phyloP scores from a whole-genome alignment of 169 alveolate genomes.

The Prorocentrum cordatum region DNA sequence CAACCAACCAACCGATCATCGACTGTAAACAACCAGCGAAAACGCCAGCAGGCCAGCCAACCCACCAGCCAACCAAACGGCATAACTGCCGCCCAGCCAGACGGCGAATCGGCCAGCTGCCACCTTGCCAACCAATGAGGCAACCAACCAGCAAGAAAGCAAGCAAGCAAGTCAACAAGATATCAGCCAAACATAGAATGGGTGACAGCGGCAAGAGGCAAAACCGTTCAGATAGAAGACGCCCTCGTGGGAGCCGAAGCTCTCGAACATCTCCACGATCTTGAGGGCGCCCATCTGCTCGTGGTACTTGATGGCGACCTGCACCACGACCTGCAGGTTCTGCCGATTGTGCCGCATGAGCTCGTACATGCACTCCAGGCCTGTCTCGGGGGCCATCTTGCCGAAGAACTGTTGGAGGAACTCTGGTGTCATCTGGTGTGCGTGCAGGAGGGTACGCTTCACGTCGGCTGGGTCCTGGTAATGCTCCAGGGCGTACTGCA shows the following conservation, averaged over 20 bases:
- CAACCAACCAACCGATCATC: too few species aligned
- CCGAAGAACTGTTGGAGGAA: conserved; percentile 6
- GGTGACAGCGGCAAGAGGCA: too few species aligned
- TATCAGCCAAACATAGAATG: too few species aligned
- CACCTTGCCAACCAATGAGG: too few species aligned
- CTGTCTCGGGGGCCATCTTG: not conserved
- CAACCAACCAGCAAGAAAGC: too few species aligned
- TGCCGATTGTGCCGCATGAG: conserved; percentile 85
- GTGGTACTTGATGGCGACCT: conserved; percentile 86
- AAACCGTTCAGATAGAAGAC: too few species aligned
- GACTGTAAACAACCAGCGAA: too few species aligned
- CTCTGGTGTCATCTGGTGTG: conserved; percentile 65
- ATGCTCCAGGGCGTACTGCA: conserved; percentile 66
- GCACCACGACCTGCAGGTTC: conserved; percentile 80
- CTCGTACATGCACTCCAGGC: conserved; percentile 77
- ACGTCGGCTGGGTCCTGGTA: conserved; percentile 25
- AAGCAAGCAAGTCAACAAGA: too few species aligned
- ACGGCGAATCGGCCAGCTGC: too few species aligned
- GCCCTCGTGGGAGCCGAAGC: conserved; percentile 76
- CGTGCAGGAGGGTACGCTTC: conserved; percentile 52
- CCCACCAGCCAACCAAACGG: too few species aligned
- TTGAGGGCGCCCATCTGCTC: conserved; percentile 85
- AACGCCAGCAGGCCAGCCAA: too few species aligned
- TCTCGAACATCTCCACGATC: conserved; percentile 81
- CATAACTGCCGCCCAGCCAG: too few species aligned